A percentile compares a stretch with the other conserved stretches of the same genome.
These are phyloP conservation scores for Didymella glomerata DNA, from an alignment of 2,329 filamentous ascomycete genomes.

Conservation along the genomic window DNA sequence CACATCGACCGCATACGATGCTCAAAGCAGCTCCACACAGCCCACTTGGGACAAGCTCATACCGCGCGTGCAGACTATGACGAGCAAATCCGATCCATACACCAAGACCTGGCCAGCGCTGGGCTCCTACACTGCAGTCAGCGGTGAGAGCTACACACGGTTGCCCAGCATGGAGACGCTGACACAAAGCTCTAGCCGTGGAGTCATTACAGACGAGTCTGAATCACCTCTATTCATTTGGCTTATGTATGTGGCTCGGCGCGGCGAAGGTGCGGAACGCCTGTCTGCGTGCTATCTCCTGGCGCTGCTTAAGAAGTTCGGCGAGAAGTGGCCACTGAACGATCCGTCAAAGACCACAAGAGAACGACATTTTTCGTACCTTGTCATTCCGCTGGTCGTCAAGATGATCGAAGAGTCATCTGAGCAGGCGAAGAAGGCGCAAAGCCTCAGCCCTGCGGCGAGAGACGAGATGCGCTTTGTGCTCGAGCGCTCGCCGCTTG, in stretches of 20 bases:
- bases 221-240: constrained; percentile 59
- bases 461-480: constrained; percentile 42
- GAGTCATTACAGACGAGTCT: constrained; percentile 52
- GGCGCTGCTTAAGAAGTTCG: constrained; percentile 48
- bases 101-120: constrained; percentile 56
- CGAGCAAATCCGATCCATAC: constrained; percentile 51
- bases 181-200: constrained; percentile 38
- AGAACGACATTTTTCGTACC: constrained; percentile 55
- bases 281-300: constrained; percentile 54
- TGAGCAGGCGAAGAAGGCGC: constrained; percentile 36
- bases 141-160: constrained; percentile 42
- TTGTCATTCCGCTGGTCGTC: constrained; percentile 59
- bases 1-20: constrained; percentile 30
- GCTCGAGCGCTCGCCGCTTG: constrained; percentile 69
- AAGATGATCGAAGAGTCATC: constrained; percentile 55
- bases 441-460: constrained; percentile 57
- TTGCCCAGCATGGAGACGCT: constrained; percentile 47
- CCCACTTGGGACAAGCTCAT: constrained; percentile 47
- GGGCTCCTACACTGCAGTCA: constrained; percentile 42
- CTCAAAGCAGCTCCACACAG: constrained; percentile 25
- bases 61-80: constrained; percentile 51
- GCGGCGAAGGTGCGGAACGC: constrained; percentile 52
- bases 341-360: constrained; percentile 50
- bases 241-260: constrained; percentile 57
- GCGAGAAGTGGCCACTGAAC: constrained; percentile 48